Conservation (phyloP, 352 stramenopile genomes). For the Pythium folliculosum region DNA sequence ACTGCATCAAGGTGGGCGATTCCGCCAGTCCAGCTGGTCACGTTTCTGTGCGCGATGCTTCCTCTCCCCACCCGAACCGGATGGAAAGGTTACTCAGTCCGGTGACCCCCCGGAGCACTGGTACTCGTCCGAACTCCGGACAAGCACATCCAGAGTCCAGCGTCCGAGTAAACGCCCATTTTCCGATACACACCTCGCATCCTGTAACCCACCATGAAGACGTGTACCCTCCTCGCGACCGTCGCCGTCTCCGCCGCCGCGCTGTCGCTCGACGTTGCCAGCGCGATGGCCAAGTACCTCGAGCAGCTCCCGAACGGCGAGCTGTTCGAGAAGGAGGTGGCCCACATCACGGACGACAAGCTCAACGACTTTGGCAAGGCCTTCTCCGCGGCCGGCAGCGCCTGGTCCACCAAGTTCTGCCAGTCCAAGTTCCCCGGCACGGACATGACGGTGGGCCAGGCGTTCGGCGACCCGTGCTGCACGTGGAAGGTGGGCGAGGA, state of each 20-base stretch:
- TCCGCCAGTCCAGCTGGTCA: not conserved
- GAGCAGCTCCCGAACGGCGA: constrained; percentile 45
- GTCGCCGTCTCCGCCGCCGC: constrained; percentile 74
- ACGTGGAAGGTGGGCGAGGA: constrained; percentile 32
- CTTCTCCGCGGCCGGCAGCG: constrained; percentile 33
- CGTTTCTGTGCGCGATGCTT: not conserved
- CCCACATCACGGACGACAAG: constrained; percentile 31
- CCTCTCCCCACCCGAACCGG: not conserved
- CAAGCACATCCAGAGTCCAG: not conserved
- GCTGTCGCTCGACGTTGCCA: constrained; percentile 71
- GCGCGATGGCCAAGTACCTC: constrained; percentile 35
- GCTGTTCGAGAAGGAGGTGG: constrained; percentile 36
- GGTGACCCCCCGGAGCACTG: too few species aligned
- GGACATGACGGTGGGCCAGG: constrained; percentile 47
- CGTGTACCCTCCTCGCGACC: constrained; percentile 69
- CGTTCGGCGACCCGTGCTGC: constrained; percentile 60
- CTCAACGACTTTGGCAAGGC: constrained; percentile 41
- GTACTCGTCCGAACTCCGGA: too few species aligned
- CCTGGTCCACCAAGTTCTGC: constrained; percentile 39
- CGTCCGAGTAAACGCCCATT: constrained; percentile 19
- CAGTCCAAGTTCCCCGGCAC: constrained; percentile 38
- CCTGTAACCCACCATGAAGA: constrained; percentile 49
- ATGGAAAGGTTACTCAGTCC: not conserved
- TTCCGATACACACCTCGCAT: not conserved
- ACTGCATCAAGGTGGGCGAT: not conserved